Base-by-base conservation (phyloP, 2,329 filamentous ascomycete genomes). In the Ophiostoma sp. region DNA sequence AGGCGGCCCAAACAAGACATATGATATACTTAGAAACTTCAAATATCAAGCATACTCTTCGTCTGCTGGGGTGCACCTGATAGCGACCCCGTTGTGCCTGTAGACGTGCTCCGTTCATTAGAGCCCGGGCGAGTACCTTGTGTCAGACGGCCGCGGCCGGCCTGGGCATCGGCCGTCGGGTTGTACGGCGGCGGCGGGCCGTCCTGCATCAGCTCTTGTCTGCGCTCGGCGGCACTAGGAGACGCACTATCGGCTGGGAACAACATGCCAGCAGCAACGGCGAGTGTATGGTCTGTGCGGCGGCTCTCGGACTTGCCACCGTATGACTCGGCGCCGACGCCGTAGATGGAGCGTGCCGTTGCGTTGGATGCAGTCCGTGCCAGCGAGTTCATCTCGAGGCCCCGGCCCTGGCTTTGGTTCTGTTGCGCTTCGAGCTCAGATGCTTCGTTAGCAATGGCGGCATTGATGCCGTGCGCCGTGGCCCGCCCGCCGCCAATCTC, bases 21-120 rank as follows among this genome's bases (percentile, higher is more conserved):
- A 4, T 5, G n/a, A 10, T 27, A 20, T 33, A 33, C 57, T 39
- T 41, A 13, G 87, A 17, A 87, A 33, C 57, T 39, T 41, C 15
- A 87, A 17, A 87, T 75, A 74, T 88, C 86, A 74, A 88, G 73
- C 86, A 88, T 88, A 75, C 86, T 87, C 74, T 79, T 80, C 6
- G 87, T 78, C 74, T 85, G 82, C 75, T 86, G 84, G n/a, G 85
- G 84, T 69, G 81, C 81, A n/a, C 76, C 79, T 7, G 76, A 79
- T 15, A 83, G 77, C 5, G 84, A 86, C 65, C 80, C 77, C n/a
- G 77, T 78, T 48, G 84, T 85, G 65, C 77, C 80, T 0, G 79
- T 79, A 73, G 84, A 86, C 60, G 79, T 77, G 68, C 81, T 83
- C 65, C 84, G 79, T 39, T 78, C 79, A 13, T 76, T 78, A 3